Evolutionary conservation across 371 early-diverging fungal genomes (phyloP).

Genomic region (Mortierella sp.): DNA sequence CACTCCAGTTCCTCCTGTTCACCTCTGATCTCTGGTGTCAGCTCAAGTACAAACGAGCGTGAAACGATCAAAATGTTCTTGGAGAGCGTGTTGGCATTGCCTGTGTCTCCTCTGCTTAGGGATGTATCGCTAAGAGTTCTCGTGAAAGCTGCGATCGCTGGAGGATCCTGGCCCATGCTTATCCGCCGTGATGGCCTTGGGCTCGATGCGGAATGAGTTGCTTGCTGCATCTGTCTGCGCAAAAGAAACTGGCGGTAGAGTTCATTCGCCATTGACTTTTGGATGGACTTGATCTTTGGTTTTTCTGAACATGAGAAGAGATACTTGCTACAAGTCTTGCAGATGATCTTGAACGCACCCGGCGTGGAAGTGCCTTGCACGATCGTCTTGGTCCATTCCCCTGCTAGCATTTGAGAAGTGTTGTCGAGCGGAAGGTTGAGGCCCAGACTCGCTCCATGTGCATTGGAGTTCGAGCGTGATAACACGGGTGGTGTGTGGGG

Average conservation of each 20-base stretch:
- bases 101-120: too few species aligned
- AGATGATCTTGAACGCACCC: not conserved
- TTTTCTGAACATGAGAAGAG: constrained; percentile 15
- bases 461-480: too few species aligned
- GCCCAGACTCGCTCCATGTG: too few species aligned
- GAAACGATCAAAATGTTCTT: constrained; percentile 1
- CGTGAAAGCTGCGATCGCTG: too few species aligned
- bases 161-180: too few species aligned
- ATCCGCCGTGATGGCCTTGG: too few species aligned
- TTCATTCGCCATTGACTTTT: constrained; percentile 27
- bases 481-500: too few species aligned
- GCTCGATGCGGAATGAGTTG: too few species aligned
- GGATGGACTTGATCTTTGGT: constrained; percentile 27
- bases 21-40: not conserved
- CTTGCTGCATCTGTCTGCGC: not conserved
- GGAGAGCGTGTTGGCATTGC: not conserved
- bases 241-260: constrained; percentile 1
- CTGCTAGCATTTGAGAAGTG: not conserved
- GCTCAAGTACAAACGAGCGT: constrained; percentile 11
- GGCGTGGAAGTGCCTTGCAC: not conserved
- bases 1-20: constrained; percentile 25
- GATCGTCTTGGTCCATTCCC: too few species aligned
- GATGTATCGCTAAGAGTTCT: too few species aligned
- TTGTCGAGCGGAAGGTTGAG: too few species aligned
- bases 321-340: constrained; percentile 18